Conservation (phyloP, 1,284 basidiomycete genomes). For the Ustilago xerochloae region DNA sequence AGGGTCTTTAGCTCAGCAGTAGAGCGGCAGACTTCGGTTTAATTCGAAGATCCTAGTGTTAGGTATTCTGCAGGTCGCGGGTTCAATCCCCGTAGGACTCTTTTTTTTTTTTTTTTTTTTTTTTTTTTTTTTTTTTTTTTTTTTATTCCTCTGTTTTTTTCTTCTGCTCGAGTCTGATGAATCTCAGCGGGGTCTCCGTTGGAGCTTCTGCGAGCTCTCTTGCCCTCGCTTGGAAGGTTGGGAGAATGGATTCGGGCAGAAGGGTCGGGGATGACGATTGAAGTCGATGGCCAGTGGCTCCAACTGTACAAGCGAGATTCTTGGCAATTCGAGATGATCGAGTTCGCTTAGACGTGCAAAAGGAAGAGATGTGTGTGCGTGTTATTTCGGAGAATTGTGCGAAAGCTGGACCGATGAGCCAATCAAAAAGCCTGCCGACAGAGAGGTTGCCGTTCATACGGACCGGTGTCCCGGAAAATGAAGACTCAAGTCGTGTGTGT, state of each 20-base stretch:
- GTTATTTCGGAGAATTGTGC: background rate
- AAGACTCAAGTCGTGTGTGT: no score
- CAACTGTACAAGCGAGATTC: background rate
- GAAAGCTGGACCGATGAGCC: slow-evolving; percentile 1
- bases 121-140: background rate
- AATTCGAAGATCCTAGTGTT: background rate
- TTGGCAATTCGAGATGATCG: background rate
- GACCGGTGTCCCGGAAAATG: background rate
- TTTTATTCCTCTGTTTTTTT: background rate
- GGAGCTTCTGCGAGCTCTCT: no score
- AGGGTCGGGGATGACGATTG: no score
- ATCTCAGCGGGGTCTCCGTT: no score
- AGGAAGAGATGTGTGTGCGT: background rate
- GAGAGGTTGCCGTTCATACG: background rate
- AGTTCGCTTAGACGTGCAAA: background rate
- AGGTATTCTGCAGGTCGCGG: slow-evolving; percentile 52
- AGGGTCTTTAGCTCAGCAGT: slow-evolving; percentile 57
- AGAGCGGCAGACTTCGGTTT: slow-evolving; percentile 57
- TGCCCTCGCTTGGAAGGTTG: no score
- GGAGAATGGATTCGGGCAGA: background rate
- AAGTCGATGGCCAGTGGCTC: background rate
- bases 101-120: slow-evolving; percentile 15
- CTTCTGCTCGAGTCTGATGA: background rate
- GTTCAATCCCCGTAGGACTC: slow-evolving; percentile 58
- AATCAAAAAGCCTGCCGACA: background rate